Evolutionary conservation across 2,329 filamentous ascomycete genomes (phyloP).

Genomic region (Colletotrichum gloeosporioides): DNA sequence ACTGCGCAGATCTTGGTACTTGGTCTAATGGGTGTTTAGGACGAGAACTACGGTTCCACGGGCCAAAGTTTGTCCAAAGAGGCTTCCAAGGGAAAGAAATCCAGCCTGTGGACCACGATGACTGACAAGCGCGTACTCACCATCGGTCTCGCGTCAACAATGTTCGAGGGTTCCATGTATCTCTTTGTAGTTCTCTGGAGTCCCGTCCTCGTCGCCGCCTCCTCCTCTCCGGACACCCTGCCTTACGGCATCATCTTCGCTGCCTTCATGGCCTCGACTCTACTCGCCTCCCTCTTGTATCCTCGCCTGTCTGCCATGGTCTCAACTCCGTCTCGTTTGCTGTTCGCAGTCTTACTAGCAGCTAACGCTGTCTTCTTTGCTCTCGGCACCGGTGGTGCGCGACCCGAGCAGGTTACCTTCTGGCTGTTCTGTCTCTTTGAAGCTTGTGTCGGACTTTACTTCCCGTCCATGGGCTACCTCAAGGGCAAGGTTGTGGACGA

Average conservation of each 20-base stretch:
- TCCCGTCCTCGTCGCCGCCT: slow-evolving; percentile 49
- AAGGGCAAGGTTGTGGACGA: slow-evolving; percentile 60
- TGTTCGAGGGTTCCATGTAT: slow-evolving; percentile 65
- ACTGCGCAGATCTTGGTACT: background rate
- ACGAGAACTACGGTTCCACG: slow-evolving; percentile 53
- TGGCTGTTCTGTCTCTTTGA: slow-evolving; percentile 63
- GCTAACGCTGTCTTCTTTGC: slow-evolving; percentile 42
- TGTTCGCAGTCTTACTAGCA: slow-evolving; percentile 42
- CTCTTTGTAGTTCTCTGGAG: slow-evolving; percentile 67
- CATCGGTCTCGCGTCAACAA: slow-evolving; percentile 55
- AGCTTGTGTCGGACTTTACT: slow-evolving; percentile 61
- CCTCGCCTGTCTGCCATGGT: slow-evolving; percentile 13
- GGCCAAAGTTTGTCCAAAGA: slow-evolving; percentile 13
- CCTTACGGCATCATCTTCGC: slow-evolving; percentile 61
- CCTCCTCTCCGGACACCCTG: slow-evolving; percentile 27
- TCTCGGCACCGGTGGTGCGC: slow-evolving; percentile 30
- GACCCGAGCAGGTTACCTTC: slow-evolving; percentile 47
- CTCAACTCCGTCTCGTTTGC: slow-evolving; percentile 26
- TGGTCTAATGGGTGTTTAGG: slow-evolving; percentile 31
- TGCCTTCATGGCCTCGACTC: slow-evolving; percentile 64
- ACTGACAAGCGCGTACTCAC: slow-evolving; percentile 53
- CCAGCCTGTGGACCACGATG: slow-evolving; percentile 26
- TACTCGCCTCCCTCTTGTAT: slow-evolving; percentile 63
- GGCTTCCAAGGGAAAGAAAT: slow-evolving; percentile 8
- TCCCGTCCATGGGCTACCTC: slow-evolving; percentile 56